Base-by-base conservation (phyloP, 345 rosid genomes). In the Orychophragmus violaceus region DNA sequence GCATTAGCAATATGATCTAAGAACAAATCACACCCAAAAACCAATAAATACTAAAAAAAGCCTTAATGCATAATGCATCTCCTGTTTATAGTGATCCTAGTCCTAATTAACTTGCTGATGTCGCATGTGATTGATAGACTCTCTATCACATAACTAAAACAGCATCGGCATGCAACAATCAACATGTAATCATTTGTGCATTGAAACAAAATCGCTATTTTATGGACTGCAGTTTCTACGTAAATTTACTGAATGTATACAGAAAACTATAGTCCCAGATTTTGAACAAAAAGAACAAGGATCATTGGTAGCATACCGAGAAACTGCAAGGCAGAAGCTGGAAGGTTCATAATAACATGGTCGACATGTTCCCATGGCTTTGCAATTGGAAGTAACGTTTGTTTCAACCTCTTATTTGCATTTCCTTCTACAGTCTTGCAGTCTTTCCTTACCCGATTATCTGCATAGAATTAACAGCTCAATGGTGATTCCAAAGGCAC, bases 341-440 rank as follows among this genome's bases (percentile, higher is more conserved):
- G 99, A 74, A 94, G 99, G 79, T 94, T 94, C 99, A 94, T 94
- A 41, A 94, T 82, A 51, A 94, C 78, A 77, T 90, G 99, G 81
- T 94, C 96, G 55, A 90, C 65, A 73, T 90, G 96, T 77, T 88
- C 95, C 97, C 95, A 85, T 1, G 95, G 76, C 83, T 82, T 90
- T 41, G 85, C 42, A 14, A 74, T 60, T 51, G 83, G 77, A 46
- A 81, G 64, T 64, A 74, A 66, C 3, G 86, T 74, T 78, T 82
- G 73, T 82, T 74, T 84, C 72, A 82, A 74, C 76, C 86, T 88
- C 74, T 90, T 90, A 39, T 78, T 81, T 17, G 66, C 45, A 18
- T 76, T 78, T 71, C 76, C 88, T 74, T 82, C 90, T 59, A 54
- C 65, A 55, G 55, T 71, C 58, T 62, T 56, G 41, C 74, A 64